phyloP scores from a whole-genome alignment of 2,329 filamentous ascomycete species.

The Teratosphaeria viscida region DNA sequence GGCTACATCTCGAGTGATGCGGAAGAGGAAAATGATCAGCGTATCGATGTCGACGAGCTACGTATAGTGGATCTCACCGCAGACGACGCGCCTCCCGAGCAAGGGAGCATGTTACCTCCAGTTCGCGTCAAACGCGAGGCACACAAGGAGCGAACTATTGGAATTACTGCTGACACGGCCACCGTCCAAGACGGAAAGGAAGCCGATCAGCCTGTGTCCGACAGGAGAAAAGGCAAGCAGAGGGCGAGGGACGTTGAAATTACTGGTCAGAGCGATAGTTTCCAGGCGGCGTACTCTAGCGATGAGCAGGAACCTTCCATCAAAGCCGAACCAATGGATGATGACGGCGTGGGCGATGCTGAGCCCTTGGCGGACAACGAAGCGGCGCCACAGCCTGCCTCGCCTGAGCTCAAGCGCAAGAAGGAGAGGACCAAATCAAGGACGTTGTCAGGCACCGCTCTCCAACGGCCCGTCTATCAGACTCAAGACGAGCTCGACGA shows the following conservation, averaged over 20 bases:
- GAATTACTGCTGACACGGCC: slow-evolving; percentile 31
- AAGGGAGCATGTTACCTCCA: slow-evolving; percentile 33
- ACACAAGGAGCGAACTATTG: slow-evolving; percentile 44
- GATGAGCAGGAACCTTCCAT: slow-evolving; percentile 32
- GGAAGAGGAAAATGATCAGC: slow-evolving; percentile 36
- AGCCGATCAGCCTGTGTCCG: not conserved
- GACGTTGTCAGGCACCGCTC: slow-evolving; percentile 4
- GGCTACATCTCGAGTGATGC: slow-evolving; percentile 41
- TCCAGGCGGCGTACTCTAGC: slow-evolving; percentile 35
- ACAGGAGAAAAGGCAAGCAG: slow-evolving; percentile 29
- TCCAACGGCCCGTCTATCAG: slow-evolving; percentile 34
- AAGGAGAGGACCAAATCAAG: slow-evolving; percentile 14
- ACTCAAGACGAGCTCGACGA: slow-evolving; percentile 44
- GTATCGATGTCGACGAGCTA: slow-evolving; percentile 48
- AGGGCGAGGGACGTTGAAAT: slow-evolving; percentile 33
- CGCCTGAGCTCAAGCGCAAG: slow-evolving; percentile 25
- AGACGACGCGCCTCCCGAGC: slow-evolving; percentile 21
- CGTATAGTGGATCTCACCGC: slow-evolving; percentile 46
- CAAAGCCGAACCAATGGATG: slow-evolving; percentile 46
- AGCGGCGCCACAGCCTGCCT: slow-evolving; percentile 13
- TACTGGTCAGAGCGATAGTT: slow-evolving; percentile 30
- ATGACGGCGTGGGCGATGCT: slow-evolving; percentile 22
- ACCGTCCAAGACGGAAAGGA: slow-evolving; percentile 15
- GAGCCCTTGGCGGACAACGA: slow-evolving; percentile 12
- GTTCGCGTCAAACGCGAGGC: slow-evolving; percentile 47